A percentile compares a stretch with the other conserved stretches of the same genome.
phyloP scores from a whole-genome alignment of 202 grass and related monocot genomes.

The Elaeis oleifera region DNA sequence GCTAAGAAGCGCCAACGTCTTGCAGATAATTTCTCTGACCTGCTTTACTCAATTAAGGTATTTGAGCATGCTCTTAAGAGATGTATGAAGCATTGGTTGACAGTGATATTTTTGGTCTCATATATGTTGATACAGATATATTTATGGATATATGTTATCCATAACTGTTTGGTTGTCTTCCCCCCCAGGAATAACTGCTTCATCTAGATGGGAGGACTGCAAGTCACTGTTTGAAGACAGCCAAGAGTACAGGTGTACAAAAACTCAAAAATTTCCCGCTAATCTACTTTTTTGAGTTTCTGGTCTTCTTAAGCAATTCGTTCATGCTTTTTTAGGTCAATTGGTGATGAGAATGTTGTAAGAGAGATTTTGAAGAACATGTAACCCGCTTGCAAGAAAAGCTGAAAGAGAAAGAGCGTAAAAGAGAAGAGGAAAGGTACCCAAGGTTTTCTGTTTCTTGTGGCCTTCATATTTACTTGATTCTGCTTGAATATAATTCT shows the following conservation, averaged over 20 bases:
- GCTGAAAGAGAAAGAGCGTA: conserved; percentile 84
- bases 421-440: conserved; percentile 94
- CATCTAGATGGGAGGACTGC: conserved; percentile 85
- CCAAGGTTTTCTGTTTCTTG: not conserved
- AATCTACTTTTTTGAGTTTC: no score
- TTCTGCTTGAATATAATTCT: not conserved
- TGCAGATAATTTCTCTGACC: conserved; percentile 86
- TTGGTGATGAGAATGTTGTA: conserved; percentile 52
- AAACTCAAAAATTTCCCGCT: no score
- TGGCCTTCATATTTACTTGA: not conserved
- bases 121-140: no score
- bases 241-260: conserved; percentile 67
- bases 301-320: not conserved
- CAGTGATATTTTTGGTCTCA: no score
- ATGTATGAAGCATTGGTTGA: not conserved
- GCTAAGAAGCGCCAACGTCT: conserved; percentile 65
- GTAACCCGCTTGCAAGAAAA: conserved; percentile 78
- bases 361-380: conserved; percentile 79
- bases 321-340: conserved; percentile 33
- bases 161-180: conserved; percentile 11
- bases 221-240: conserved; percentile 66
- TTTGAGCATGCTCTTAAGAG: conserved; percentile 1
- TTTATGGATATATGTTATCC: no score
- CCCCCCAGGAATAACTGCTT: conserved; percentile 56
- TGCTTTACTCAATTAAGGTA: conserved; percentile 92